These are phyloP conservation scores for Boletus rufocinnamomeus DNA, from an alignment of 768 basidiomycete species.

Conservation along the genomic window DNA sequence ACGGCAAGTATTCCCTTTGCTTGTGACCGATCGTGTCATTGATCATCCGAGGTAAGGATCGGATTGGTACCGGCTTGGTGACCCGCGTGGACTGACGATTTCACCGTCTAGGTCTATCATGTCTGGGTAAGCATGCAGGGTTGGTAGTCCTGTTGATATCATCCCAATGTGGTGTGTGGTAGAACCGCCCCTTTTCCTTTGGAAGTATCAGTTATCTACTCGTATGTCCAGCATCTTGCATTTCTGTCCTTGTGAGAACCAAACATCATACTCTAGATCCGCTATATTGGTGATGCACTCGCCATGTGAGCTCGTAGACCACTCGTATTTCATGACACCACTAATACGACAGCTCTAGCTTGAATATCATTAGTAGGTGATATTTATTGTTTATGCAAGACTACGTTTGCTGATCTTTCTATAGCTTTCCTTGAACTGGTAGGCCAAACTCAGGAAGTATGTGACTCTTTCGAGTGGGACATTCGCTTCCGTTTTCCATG, in stretches of 20 bases:
- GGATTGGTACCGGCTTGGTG: neutral
- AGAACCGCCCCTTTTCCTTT: constrained; percentile 12
- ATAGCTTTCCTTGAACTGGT: constrained; percentile 18
- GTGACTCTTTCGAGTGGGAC: neutral
- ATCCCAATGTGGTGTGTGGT: neutral
- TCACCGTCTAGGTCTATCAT: constrained; percentile 15
- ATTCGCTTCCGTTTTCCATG: neutral
- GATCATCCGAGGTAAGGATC: constrained; percentile 4
- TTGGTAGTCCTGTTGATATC: neutral
- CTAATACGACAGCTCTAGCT: constrained; percentile 2
- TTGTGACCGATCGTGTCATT: neutral
- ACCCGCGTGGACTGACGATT: neutral
- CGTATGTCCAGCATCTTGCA: constrained; percentile 10
- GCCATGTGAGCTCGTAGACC: constrained; percentile 16
- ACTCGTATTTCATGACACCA: neutral
- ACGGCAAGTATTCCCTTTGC: constrained; percentile 9
- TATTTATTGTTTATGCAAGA: neutral
- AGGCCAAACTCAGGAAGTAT: constrained; percentile 8
- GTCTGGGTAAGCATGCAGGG: constrained; percentile 18
- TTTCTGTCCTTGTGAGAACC: neutral
- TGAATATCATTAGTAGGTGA: constrained; percentile 17
- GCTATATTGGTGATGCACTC: constrained; percentile 24
- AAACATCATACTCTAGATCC: constrained; percentile 15
- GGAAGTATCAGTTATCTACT: constrained; percentile 24
- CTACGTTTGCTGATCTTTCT: neutral